Percentiles rank a stretch among this genome's conserved stretches.
Conservation (phyloP, 1,284 basidiomycete genomes). For the Ganoderma meredithae region DNA sequence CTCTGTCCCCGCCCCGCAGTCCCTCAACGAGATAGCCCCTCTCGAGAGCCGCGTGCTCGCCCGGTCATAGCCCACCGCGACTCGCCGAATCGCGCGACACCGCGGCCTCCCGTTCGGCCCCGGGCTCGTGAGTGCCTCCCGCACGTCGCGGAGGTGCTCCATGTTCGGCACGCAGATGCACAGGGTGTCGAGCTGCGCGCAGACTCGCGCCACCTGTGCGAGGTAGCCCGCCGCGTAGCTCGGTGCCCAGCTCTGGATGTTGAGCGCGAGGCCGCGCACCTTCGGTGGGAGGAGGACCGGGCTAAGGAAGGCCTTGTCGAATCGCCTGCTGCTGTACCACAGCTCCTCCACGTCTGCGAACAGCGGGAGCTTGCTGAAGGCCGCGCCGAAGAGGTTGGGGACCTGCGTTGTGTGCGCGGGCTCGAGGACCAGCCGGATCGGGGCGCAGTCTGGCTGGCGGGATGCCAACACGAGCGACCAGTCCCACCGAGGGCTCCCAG, state of each 20-base stretch:
- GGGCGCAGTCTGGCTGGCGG: not conserved
- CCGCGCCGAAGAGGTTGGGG: not conserved
- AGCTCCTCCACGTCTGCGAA: not conserved
- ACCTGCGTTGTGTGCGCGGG: too few relatives aligned
- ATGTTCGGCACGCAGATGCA: not conserved
- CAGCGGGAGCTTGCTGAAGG: not conserved
- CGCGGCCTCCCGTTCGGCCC: not conserved
- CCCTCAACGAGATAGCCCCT: not conserved
- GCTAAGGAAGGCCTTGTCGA: not conserved
- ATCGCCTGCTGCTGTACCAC: not conserved
- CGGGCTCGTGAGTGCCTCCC: not conserved
- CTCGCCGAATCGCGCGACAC: not conserved
- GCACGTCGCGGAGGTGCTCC: not conserved
- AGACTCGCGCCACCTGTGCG: not conserved
- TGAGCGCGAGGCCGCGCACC: slow-evolving; percentile 4
- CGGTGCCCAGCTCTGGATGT: not conserved
- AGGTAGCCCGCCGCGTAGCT: not conserved
- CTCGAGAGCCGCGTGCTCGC: not conserved
- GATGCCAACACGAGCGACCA: slow-evolving; percentile 1
- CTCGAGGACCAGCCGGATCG: not conserved
- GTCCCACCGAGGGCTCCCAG: not conserved
- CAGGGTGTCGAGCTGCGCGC: not conserved
- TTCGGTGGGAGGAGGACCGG: not conserved
- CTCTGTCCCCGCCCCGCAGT: slow-evolving; percentile 2
- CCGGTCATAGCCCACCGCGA: not conserved